Conservation (phyloP, 164 flowering plant species). For the grape (Vitis vinifera) region ASM3070453v1 NC_081807.1:9430001-9430500, state of each 20-base stretch:
- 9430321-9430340: too few species aligned
- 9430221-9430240: constrained; percentile 29
- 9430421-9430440: too few species aligned
- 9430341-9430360: too few species aligned
- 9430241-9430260: constrained; percentile 28
- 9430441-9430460: too few species aligned
- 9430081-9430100: constrained; percentile 30
- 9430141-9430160: constrained; percentile 33
- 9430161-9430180: constrained; percentile 30
- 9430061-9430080: constrained; percentile 16
- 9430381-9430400: too few species aligned
- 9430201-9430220: constrained; percentile 33
- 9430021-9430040: constrained; percentile 30
- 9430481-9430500: too few species aligned
- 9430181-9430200: constrained; percentile 34
- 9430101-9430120: constrained; percentile 26
- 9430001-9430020: constrained; percentile 21
- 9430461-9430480: too few species aligned
- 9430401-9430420: too few species aligned
- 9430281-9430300: constrained; percentile 30
- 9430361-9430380: too few species aligned
- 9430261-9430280: constrained; percentile 18
- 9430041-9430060: constrained; percentile 14
- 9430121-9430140: constrained; percentile 43
- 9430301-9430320: background rate